Evolutionary conservation across 2,329 filamentous ascomycete species (phyloP).

Genomic region (Pseudogymnoascus sp.): DNA sequence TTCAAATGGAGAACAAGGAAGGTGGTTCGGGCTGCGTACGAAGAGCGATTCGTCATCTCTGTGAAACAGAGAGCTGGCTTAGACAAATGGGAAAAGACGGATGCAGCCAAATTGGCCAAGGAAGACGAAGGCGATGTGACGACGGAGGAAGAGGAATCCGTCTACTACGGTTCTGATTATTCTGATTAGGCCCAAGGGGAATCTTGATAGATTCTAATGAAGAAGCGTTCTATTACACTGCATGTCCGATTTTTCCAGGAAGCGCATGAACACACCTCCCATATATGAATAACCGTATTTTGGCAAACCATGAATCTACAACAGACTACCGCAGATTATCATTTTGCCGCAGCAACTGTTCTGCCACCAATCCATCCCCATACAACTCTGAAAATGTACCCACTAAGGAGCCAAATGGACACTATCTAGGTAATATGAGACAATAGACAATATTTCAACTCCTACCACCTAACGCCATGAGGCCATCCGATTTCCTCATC

Average conservation of each 20-base stretch:
- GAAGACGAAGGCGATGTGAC: slow-evolving; percentile 13
- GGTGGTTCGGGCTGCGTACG: slow-evolving; percentile 22
- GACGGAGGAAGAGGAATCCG: slow-evolving; percentile 14
- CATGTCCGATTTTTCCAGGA: not conserved
- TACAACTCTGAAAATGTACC: not conserved
- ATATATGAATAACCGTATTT: not conserved
- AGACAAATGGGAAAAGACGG: slow-evolving; percentile 21
- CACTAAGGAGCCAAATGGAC: too few relatives aligned
- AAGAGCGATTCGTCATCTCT: slow-evolving; percentile 22
- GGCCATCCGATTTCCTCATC: not conserved
- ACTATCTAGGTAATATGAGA: not conserved
- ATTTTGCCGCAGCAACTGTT: not conserved
- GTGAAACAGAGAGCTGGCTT: slow-evolving; percentile 23
- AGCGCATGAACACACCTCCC: not conserved
- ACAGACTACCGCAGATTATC: not conserved
- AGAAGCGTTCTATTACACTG: not conserved
- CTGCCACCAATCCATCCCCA: not conserved
- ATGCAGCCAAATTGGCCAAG: not conserved
- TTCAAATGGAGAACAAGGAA: slow-evolving; percentile 24
- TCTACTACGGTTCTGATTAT: slow-evolving; percentile 8
- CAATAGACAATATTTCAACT: not conserved
- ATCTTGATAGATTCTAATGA: not conserved
- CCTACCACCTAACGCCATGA: not conserved
- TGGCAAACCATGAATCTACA: not conserved
- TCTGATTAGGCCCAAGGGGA: not conserved